Base-by-base conservation (phyloP, 257 asterid genomes). In the Solanum lycopersicoides region DNA sequence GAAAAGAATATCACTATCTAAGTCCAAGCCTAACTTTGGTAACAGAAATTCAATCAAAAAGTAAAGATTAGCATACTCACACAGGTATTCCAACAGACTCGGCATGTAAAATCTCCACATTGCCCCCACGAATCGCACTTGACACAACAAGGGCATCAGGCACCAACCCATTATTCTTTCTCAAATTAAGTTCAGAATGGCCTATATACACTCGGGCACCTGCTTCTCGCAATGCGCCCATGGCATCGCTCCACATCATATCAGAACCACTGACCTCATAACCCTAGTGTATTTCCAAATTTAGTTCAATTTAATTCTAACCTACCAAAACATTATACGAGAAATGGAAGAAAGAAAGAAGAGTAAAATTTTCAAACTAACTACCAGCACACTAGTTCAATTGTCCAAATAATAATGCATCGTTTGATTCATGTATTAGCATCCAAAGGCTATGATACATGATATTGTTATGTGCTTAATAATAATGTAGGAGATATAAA, bases 211-310 rank as follows among this genome's bases (percentile, higher is more conserved):
- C 71, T 65, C 12, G 89, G 32, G 79, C 92, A 30, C 92, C 91
- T 21, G 89, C 89, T 85, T 83, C 92, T 77, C 23, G 83, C 74
- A 90, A 86, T 6, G 77, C 86, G 42, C 86, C 90, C 93, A 91
- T 89, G 87, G 87, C 86, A 77, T 89, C 85, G 32, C 87, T 85
- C 92, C 92, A 89, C 80, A 25, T 89, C 21, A 89, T 65, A 87
- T 90, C 93, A 82, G 91, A 92, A 87, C 94, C 94, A 66, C 91
- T 88, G 63, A 89, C 89, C 77, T 42, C 88, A 45, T 87, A 87
- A 45, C 93, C 92, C 92, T 90, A 76, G 12, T 75, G 72, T 6
- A 87, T 47, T 60, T 21, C 25, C 37, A 84, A 50, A 50, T 66
- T 44, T 30, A 56, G 34, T 30, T 28, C 47, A 66, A 37, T 41